Evolutionary conservation across 2,329 filamentous ascomycete species (phyloP).

Genomic region (Pezicula radicicola): DNA sequence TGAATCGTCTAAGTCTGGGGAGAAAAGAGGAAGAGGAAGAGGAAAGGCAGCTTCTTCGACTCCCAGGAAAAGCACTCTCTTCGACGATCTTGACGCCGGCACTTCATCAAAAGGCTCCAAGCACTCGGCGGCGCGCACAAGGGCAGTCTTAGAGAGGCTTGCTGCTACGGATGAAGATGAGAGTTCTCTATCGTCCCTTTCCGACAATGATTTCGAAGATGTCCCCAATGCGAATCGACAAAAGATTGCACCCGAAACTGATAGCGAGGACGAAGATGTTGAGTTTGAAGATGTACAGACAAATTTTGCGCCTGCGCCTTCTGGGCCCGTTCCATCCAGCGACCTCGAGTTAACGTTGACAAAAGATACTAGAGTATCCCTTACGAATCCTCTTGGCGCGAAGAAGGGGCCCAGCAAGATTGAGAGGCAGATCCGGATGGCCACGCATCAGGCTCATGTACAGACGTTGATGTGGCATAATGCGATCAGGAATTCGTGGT

Average conservation of each 20-base stretch:
- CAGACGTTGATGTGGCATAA: slow-evolving; percentile 89
- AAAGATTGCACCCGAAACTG: slow-evolving; percentile 40
- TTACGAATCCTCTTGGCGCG: slow-evolving; percentile 56
- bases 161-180: slow-evolving; percentile 40
- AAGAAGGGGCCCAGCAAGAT: slow-evolving; percentile 87
- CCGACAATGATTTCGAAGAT: slow-evolving; percentile 55
- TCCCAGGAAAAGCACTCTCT: slow-evolving; percentile 53
- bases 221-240: slow-evolving; percentile 39
- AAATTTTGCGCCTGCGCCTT: slow-evolving; percentile 24
- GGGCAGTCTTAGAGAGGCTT: slow-evolving; percentile 40
- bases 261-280: slow-evolving; percentile 60
- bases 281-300: slow-evolving; percentile 60
- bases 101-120: slow-evolving; percentile 12
- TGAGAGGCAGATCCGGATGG: slow-evolving; percentile 72
- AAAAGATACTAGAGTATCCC: slow-evolving; percentile 54
- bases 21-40: slow-evolving; percentile 14
- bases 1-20: slow-evolving; percentile 16
- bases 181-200: slow-evolving; percentile 26
- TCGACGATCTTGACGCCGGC: slow-evolving; percentile 56
- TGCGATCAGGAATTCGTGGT: slow-evolving; percentile 77
- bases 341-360: slow-evolving; percentile 73
- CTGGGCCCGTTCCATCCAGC: slow-evolving; percentile 50
- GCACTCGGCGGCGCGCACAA: slow-evolving; percentile 39
- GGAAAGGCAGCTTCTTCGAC: slow-evolving; percentile 21
- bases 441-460: slow-evolving; percentile 87